Evolutionary conservation across 192 early-diverging fungal species (phyloP).

Genomic region (Thamnidium elegans): DNA sequence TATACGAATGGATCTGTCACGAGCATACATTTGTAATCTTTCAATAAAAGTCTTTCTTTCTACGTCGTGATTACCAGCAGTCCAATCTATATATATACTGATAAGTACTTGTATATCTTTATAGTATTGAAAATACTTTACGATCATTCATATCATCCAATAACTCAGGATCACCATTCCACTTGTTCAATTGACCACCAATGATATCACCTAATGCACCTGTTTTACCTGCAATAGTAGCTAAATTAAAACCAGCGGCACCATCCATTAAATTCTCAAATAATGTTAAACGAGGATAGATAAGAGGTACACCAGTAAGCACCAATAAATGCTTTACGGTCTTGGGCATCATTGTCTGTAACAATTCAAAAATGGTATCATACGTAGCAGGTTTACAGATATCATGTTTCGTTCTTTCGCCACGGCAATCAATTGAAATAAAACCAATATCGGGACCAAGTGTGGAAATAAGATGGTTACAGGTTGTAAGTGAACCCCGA

Average conservation of each 20-base stretch:
- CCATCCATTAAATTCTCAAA: constrained; percentile 66
- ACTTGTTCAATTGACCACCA: constrained; percentile 28
- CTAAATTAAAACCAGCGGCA: constrained; percentile 51
- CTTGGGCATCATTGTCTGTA: constrained; percentile 49
- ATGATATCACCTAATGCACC: constrained; percentile 47
- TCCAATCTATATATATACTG: constrained; percentile 41
- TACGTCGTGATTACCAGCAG: constrained; percentile 60
- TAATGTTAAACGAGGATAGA: constrained; percentile 69
- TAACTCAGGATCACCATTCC: constrained; percentile 82
- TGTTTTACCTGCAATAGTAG: constrained; percentile 55
- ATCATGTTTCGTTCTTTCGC: constrained; percentile 63
- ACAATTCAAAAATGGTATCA: constrained; percentile 53
- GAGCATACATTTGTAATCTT: constrained; percentile 65
- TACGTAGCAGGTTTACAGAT: constrained; percentile 60
- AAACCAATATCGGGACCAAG: constrained; percentile 54
- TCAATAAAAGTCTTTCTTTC: constrained; percentile 69
- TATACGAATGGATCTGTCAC: constrained; percentile 57
- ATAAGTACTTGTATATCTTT: background rate
- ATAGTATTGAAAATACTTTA: constrained; percentile 28
- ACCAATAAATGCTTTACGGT: constrained; percentile 67
- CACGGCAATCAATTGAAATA: constrained; percentile 68
- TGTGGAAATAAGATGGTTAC: constrained; percentile 63
- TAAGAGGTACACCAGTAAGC: constrained; percentile 69
- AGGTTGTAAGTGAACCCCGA: constrained; percentile 34
- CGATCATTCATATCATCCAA: constrained; percentile 85